Percentiles rank a stretch among this genome's conserved stretches.
phyloP scores from a whole-genome alignment of 352 stramenopile genomes.

The Thalassiosira exigua region DNA sequence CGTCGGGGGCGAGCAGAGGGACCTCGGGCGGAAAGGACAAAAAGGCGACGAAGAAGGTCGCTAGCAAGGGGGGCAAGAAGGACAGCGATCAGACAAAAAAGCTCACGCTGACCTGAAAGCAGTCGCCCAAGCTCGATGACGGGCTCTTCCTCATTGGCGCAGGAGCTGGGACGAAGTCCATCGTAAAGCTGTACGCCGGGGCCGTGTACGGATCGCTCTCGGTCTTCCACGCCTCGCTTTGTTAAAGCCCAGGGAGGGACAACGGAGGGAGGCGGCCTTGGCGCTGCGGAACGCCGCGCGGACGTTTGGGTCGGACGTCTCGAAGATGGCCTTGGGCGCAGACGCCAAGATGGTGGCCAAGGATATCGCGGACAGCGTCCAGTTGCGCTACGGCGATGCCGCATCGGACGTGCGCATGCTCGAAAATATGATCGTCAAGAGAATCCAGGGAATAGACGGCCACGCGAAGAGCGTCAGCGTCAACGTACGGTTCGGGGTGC shows the following conservation, averaged over 20 bases:
- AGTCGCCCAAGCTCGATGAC: constrained; percentile 6
- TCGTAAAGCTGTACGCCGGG: constrained; percentile 6
- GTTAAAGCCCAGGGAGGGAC: background rate
- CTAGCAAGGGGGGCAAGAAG: too few relatives aligned
- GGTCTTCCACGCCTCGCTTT: background rate
- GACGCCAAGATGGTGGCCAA: constrained; percentile 5
- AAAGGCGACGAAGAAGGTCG: too few relatives aligned
- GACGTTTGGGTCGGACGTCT: background rate
- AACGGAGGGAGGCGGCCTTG: constrained; percentile 8
- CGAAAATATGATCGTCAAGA: too few relatives aligned
- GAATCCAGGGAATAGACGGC: too few relatives aligned
- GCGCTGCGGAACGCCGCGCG: constrained; percentile 2
- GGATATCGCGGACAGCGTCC: constrained; percentile 4
- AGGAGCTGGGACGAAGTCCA: background rate
- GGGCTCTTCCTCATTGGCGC: constrained; percentile 8
- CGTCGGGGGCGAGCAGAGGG: too few relatives aligned
- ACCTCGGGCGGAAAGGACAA: too few relatives aligned
- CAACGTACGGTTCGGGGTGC: too few relatives aligned
- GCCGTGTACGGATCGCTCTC: constrained; percentile 10
- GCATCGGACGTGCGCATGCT: constrained; percentile 4
- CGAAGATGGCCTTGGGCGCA: background rate
- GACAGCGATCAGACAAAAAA: too few relatives aligned
- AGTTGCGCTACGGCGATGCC: background rate
- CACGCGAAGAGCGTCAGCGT: too few relatives aligned
- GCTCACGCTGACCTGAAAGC: constrained; percentile 10